These are phyloP conservation scores for Suillus tomentosus DNA, from an alignment of 768 basidiomycete genomes.

Conservation along the genomic window DNA sequence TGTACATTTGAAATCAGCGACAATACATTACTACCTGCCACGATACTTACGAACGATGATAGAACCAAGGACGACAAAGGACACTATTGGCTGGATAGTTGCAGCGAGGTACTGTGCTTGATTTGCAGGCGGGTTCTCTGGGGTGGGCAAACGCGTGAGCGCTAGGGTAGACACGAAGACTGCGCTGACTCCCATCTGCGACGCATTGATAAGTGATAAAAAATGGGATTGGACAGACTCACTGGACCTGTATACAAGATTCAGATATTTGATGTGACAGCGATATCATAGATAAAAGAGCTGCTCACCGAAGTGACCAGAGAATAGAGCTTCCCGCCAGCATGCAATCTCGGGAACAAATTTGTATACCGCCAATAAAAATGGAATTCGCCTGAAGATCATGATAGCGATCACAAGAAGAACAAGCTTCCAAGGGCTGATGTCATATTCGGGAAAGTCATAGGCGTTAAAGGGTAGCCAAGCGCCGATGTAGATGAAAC, in stretches of 20 bases:
- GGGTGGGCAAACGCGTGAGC: constrained; percentile 56
- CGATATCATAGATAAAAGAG: constrained; percentile 13
- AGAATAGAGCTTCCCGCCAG: constrained; percentile 87
- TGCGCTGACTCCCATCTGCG: constrained; percentile 88
- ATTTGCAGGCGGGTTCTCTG: constrained; percentile 58
- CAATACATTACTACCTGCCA: constrained; percentile 1
- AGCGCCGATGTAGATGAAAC: constrained; percentile 87
- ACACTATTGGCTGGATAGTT: constrained; percentile 77
- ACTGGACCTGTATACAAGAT: constrained; percentile 49
- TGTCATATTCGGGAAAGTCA: constrained; percentile 54
- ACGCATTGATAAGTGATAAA: background rate
- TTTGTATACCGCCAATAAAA: constrained; percentile 72
- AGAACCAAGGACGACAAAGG: constrained; percentile 85
- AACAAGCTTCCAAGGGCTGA: constrained; percentile 71
- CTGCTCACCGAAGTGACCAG: constrained; percentile 80
- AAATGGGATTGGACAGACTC: constrained; percentile 23
- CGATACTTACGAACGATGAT: constrained; percentile 72
- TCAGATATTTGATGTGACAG: constrained; percentile 1
- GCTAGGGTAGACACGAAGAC: constrained; percentile 86
- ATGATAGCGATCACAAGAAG: constrained; percentile 70
- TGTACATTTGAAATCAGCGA: background rate
- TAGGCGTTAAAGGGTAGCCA: constrained; percentile 75
- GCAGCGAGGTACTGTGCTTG: constrained; percentile 73
- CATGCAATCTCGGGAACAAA: constrained; percentile 86
- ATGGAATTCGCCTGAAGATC: constrained; percentile 77